Conservation (phyloP, 1,284 basidiomycete species). For the Mycena sp. region DNA sequence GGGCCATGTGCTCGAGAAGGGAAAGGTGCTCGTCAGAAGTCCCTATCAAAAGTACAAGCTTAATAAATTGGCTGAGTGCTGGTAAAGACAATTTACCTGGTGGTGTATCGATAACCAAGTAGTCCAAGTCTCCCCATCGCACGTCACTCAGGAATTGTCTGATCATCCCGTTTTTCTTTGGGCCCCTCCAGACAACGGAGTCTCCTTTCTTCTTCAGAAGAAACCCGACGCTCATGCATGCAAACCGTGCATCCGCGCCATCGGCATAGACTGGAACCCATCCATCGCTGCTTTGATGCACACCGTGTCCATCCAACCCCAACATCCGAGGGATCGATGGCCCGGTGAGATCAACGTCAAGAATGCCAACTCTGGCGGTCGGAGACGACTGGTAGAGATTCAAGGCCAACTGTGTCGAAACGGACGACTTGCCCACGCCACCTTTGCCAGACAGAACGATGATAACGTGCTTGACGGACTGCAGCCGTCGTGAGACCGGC, state of each 20-base stretch:
- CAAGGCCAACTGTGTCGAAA: constrained; percentile 92
- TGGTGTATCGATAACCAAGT: constrained; percentile 96
- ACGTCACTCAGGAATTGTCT: constrained; percentile 97
- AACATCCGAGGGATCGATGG: constrained; percentile 98
- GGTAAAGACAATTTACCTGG: constrained; percentile 67
- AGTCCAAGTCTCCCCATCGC: constrained; percentile 96
- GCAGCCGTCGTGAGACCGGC: constrained; percentile 62
- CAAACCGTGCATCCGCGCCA: constrained; percentile 71
- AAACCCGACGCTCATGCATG: constrained; percentile 98
- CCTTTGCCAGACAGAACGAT: constrained; percentile 97
- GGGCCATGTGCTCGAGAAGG: constrained; percentile 92
- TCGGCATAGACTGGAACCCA: constrained; percentile 99
- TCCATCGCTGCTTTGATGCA: constrained; percentile 94
- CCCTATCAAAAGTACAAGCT: constrained; percentile 57
- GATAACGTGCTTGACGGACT: constrained; percentile 86
- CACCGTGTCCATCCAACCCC: constrained; percentile 86
- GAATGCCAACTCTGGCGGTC: constrained; percentile 82
- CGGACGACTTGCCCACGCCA: constrained; percentile 98
- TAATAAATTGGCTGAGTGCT: constrained; percentile 20
- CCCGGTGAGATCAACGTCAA: constrained; percentile 97
- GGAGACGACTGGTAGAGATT: constrained; percentile 79
- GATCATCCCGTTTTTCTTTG: constrained; percentile 99
- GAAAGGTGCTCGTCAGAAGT: constrained; percentile 99
- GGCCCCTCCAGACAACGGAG: constrained; percentile 97
- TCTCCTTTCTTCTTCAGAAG: constrained; percentile 90